Base-by-base conservation (phyloP, 805 yeast genomes). In the Metschnikowia cerradonensis region DNA sequence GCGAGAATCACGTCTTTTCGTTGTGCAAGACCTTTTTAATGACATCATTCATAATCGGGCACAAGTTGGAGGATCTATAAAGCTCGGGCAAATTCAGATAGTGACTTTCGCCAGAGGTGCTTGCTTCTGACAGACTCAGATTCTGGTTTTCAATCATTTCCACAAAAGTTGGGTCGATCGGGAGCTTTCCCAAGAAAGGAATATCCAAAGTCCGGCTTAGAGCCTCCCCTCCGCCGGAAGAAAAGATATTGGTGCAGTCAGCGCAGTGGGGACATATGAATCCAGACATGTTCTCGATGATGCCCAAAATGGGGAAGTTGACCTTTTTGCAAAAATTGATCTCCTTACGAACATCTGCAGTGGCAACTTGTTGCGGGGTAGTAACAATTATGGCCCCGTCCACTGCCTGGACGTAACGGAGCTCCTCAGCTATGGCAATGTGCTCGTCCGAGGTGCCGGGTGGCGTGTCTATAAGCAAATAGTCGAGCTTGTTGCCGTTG, bases 401-500 rank as follows among this genome's bases (percentile, higher is more conserved):
- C 3, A 72, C 61, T 2, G 92, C 90, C 26, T 77, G 76, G 0
- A 83, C 83, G 64, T 70, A 78, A 50, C 86, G 70, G 38, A 94
- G 75, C 66, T 90, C 96, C 63, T 94, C 98, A 4, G 97, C 97
- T 36, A 95, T 86, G 3, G 97, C 90, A 36, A 94, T 94, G 66
- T 94, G 99, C 66, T 94, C 99, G 67, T 94, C 99, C 0, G 96
- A 87, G 0, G 99, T 94, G 0, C 99, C 99, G 0, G 99, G 99
- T 0, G 99, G 99, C 0, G 99, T 94, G 65, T 94, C 99, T 5
- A 94, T 90, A 32, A 94, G 70, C 50, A 92, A 69, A 63, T 88
- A 92, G 60, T 85, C 82, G 50, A 89, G 82, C 26, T 78, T 72
- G 17, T 77, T 79, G 0, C 90, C 96, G 10, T 60, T 60, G 22